Conservation (phyloP, 208 protist species). For the Acanthamoeba divionensis region DNA sequence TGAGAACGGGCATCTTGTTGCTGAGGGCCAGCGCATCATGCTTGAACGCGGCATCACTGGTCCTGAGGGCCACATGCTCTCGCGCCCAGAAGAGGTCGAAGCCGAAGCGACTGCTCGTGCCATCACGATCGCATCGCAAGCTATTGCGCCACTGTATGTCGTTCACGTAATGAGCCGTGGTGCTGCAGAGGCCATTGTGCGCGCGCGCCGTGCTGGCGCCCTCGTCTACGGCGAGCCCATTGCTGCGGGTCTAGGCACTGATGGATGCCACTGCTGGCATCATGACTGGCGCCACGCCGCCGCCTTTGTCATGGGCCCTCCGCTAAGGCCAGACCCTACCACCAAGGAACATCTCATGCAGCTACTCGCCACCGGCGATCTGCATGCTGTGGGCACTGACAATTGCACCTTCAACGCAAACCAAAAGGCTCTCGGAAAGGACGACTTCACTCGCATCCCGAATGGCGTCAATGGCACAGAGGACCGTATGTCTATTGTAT, state of each 20-base stretch:
- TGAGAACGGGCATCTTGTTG: slow-evolving; percentile 82
- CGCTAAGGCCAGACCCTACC: slow-evolving; percentile 78
- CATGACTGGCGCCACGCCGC: slow-evolving; percentile 80
- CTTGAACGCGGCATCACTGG: slow-evolving; percentile 75
- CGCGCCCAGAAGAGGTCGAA: slow-evolving; percentile 77
- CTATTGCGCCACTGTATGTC: slow-evolving; percentile 80
- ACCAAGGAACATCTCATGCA: slow-evolving; percentile 73
- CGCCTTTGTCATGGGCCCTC: slow-evolving; percentile 81
- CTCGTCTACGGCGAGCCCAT: slow-evolving; percentile 82
- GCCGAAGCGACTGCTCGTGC: slow-evolving; percentile 80
- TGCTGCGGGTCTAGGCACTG: slow-evolving; percentile 68
- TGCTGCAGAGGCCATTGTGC: slow-evolving; percentile 53
- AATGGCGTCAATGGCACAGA: slow-evolving; percentile 82
- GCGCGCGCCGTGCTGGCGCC: slow-evolving; percentile 49
- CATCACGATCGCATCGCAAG: slow-evolving; percentile 75
- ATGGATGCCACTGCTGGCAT: slow-evolving; percentile 74
- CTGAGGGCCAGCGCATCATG: slow-evolving; percentile 68
- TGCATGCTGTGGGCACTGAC: slow-evolving; percentile 66
- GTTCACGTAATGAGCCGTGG: slow-evolving; percentile 79
- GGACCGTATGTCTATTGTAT: slow-evolving; percentile 81
- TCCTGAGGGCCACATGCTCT: slow-evolving; percentile 79
- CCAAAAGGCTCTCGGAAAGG: slow-evolving; percentile 82
- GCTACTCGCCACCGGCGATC: slow-evolving; percentile 74
- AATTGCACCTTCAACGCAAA: slow-evolving; percentile 78
- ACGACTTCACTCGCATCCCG: slow-evolving; percentile 82